phyloP scores from a whole-genome alignment of 164 flowering plant genomes.

The Kalanchoe fedtschenkoi region DNA sequence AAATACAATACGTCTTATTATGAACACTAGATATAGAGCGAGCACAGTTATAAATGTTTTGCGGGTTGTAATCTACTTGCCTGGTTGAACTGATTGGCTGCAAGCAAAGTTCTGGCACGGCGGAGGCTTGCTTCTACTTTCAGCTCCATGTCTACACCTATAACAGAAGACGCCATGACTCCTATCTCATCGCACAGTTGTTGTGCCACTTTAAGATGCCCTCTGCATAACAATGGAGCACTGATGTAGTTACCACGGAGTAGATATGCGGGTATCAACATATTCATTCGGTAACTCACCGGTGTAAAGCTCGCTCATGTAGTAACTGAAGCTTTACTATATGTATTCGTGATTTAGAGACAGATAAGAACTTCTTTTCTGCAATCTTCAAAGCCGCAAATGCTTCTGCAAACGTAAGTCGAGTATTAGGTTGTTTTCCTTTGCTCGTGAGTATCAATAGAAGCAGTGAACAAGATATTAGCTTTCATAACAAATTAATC shows the following conservation, averaged over 20 bases:
- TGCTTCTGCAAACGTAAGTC: slow-evolving; percentile 44
- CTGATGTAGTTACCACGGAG: not conserved
- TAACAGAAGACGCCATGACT: slow-evolving; percentile 70
- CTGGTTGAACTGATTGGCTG: slow-evolving; percentile 85
- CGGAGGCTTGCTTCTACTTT: slow-evolving; percentile 85
- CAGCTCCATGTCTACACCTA: slow-evolving; percentile 85
- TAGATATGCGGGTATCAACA: not conserved
- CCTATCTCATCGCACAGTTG: slow-evolving; percentile 81
- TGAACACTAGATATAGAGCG: not conserved
- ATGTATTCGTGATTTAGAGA: slow-evolving; percentile 63
- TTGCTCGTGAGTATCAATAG: too few relatives aligned
- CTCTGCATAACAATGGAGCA: slow-evolving; percentile 30
- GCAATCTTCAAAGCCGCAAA: slow-evolving; percentile 71
- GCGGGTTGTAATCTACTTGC: slow-evolving; percentile 20
- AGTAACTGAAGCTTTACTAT: slow-evolving; percentile 71
- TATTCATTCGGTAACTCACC: slow-evolving; percentile 22
- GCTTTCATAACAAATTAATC: too few relatives aligned
- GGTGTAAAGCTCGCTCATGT: slow-evolving; percentile 79
- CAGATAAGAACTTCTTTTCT: slow-evolving; percentile 55
- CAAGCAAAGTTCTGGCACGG: slow-evolving; percentile 85
- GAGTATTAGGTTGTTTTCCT: not conserved
- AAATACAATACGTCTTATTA: not conserved
- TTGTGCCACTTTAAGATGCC: slow-evolving; percentile 74
- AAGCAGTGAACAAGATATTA: too few relatives aligned
- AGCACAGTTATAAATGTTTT: too few relatives aligned